Conservation (phyloP, 192 early-diverging fungal species). For the Backusella tuberculispora region DNA sequence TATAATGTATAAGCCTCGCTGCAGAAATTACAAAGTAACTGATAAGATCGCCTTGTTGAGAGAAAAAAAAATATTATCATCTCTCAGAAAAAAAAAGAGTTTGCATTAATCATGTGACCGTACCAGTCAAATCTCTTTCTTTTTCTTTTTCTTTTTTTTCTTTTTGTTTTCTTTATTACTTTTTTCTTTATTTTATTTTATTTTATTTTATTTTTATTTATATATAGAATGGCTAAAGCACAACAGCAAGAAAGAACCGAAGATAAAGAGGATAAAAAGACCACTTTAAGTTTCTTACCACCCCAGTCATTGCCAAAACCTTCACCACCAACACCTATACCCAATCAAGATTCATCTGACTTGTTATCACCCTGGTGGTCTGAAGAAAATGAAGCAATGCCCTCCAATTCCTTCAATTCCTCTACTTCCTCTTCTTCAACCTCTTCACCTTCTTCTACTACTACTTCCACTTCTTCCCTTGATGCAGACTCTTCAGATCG, state of each 20-base stretch:
- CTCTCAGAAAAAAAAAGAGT: neutral
- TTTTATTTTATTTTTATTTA: neutral
- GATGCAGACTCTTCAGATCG: neutral
- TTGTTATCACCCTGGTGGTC: constrained; percentile 38
- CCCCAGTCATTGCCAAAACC: constrained; percentile 16
- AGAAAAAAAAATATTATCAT: neutral
- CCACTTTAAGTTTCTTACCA: neutral
- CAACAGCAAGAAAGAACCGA: neutral
- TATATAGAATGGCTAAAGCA: neutral
- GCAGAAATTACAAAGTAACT: too few relatives aligned
- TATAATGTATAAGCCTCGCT: too few relatives aligned
- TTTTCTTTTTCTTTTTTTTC: neutral
- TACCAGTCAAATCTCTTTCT: neutral
- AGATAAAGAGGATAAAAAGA: neutral
- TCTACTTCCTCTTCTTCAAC: neutral
- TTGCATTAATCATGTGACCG: neutral
- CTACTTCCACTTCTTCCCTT: too few relatives aligned
- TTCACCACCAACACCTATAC: constrained; percentile 18
- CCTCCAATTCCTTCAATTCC: neutral
- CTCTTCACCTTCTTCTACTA: neutral
- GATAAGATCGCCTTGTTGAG: too few relatives aligned
- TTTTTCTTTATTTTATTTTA: neutral
- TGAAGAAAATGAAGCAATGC: constrained; percentile 9
- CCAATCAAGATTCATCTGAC: constrained; percentile 23
- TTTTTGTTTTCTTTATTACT: neutral